Evolutionary conservation across 208 protist species (phyloP).

Genomic region (Wallacemonas sp.): DNA sequence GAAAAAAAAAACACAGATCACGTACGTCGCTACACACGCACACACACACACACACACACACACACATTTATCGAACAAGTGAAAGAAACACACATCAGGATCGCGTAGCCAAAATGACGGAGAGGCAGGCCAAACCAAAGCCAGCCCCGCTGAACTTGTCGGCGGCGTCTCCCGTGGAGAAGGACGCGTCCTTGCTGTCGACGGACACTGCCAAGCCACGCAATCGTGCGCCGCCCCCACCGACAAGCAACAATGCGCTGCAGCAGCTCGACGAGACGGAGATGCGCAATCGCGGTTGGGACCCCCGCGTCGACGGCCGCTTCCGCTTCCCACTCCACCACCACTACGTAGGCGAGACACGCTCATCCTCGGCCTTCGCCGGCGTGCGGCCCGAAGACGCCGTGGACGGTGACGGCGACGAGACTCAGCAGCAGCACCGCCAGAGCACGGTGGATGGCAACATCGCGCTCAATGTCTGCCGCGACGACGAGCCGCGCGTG

Average conservation of each 20-base stretch:
- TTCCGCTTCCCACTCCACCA: constrained; percentile 43
- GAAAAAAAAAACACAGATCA: background rate
- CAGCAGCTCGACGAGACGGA: constrained; percentile 16
- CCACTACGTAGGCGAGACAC: constrained; percentile 22
- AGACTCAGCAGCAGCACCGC: constrained; percentile 17
- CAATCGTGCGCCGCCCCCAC: constrained; percentile 1
- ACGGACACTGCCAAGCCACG: constrained; percentile 3
- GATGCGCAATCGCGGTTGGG: constrained; percentile 29
- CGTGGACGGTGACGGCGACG: constrained; percentile 7
- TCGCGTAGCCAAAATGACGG: no score
- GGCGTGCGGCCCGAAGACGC: constrained; percentile 20
- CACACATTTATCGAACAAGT: no score
- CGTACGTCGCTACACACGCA: background rate
- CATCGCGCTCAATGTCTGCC: constrained; percentile 28
- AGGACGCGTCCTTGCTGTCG: background rate
- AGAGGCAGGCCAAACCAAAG: constrained; percentile 5
- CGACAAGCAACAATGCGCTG: constrained; percentile 14
- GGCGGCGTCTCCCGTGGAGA: background rate
- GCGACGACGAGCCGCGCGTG: constrained; percentile 36
- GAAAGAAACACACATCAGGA: no score
- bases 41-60: no score
- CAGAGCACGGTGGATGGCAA: constrained; percentile 21
- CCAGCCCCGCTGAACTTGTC: constrained; percentile 5
- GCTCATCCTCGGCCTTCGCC: constrained; percentile 8
- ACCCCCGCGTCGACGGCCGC: constrained; percentile 35